A percentile compares a stretch with the other conserved stretches of the same genome.
phyloP scores from a whole-genome alignment of 805 yeast species.

The Wickerhamomyces mucosus region DNA sequence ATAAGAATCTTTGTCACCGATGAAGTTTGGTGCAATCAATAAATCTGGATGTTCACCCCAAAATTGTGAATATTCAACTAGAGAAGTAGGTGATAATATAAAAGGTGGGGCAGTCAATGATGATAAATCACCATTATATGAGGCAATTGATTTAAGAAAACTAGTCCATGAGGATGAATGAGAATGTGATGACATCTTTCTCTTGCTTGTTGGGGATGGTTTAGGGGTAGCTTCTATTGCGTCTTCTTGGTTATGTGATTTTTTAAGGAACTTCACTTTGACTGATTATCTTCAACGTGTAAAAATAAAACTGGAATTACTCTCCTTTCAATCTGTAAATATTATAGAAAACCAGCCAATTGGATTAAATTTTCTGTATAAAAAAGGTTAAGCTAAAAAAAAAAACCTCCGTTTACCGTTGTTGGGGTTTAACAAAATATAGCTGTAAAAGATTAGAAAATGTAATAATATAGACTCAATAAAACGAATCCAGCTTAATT shows the following conservation, averaged over 20 bases:
- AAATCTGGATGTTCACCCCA: conserved; percentile 93
- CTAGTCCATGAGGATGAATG: conserved; percentile 73
- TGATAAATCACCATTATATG: conserved; percentile 89
- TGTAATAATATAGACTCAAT: too few relatives aligned
- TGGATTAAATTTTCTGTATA: background rate
- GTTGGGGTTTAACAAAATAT: background rate
- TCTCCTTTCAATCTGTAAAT: too few relatives aligned
- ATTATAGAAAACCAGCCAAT: too few relatives aligned
- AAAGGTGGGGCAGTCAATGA: conserved; percentile 96
- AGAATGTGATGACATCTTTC: conserved; percentile 24
- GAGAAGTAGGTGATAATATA: conserved; percentile 82
- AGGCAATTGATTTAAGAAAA: conserved; percentile 81
- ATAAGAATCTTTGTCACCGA: conserved; percentile 24
- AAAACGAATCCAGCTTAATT: too few relatives aligned
- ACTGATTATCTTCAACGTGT: conserved; percentile 1
- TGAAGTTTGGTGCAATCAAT: conserved; percentile 60
- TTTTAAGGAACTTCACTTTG: conserved; percentile 17
- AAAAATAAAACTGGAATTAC: too few relatives aligned
- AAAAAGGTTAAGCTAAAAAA: too few relatives aligned
- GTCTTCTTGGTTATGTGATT: conserved; percentile 1
- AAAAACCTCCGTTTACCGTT: too few relatives aligned
- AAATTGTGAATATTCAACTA: conserved; percentile 86
- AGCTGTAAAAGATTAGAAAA: too few relatives aligned
- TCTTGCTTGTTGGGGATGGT: conserved; percentile 3
- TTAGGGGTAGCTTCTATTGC: conserved; percentile 1